These are phyloP conservation scores for Nothophoma quercina DNA, from an alignment of 2,329 filamentous ascomycete species.

Conservation along the genomic window DNA sequence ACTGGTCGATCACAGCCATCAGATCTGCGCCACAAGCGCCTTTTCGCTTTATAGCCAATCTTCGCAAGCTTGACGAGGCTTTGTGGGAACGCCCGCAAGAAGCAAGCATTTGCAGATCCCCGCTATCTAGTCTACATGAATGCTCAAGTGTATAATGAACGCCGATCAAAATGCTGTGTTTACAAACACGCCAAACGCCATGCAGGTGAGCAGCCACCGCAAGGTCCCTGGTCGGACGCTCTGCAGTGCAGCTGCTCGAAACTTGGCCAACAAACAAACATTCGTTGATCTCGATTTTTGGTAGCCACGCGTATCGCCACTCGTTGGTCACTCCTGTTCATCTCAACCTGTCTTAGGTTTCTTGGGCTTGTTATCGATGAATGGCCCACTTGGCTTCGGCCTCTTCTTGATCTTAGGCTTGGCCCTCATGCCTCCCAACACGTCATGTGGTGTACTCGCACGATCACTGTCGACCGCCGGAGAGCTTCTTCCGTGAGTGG, in stretches of 20 bases:
- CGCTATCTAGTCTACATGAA: slow-evolving; percentile 11
- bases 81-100: slow-evolving; percentile 4
- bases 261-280: too few species aligned
- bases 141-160: slow-evolving; percentile 1
- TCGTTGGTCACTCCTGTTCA: too few species aligned
- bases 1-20: slow-evolving; percentile 24
- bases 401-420: slow-evolving; percentile 44
- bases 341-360: slow-evolving; percentile 39
- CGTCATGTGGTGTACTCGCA: slow-evolving; percentile 7
- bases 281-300: background rate
- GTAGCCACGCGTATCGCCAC: too few species aligned
- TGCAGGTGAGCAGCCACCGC: too few species aligned
- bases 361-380: slow-evolving; percentile 37
- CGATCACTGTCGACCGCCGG: slow-evolving; percentile 21
- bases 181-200: background rate
- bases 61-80: slow-evolving; percentile 5
- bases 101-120: slow-evolving; percentile 14
- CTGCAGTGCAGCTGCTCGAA: too few species aligned
- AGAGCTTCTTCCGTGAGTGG: slow-evolving; percentile 26
- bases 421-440: slow-evolving; percentile 12
- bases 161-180: slow-evolving; percentile 14
- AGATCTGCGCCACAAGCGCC: slow-evolving; percentile 28
- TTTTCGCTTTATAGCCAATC: slow-evolving; percentile 20
- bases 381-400: slow-evolving; percentile 26
- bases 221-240: too few species aligned